Evolutionary conservation across 106 monocot species (phyloP), one percentile per base, ranked within the genome.

Genomic region (Dioscorea alata): DNA sequence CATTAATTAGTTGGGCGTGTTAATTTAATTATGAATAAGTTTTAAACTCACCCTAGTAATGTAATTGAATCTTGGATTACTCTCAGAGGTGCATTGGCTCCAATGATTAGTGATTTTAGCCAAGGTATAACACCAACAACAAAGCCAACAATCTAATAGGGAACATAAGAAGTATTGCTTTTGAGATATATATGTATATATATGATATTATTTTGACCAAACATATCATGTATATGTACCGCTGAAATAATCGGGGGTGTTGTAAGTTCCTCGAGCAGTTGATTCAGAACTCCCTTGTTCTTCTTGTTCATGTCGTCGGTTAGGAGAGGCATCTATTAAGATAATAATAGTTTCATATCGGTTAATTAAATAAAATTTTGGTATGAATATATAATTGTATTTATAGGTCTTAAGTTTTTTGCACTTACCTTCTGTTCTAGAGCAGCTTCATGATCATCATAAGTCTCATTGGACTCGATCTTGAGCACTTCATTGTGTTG

Each of bases 211-310:
- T 6, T 42, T 42, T 42, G 42, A 42, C 54, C 0, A 54, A 54
- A 54, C 54, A 8, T 16, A 18, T 19, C 3, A 8, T 48, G 10
- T 17, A 64, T 65, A 15, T 33, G 50, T 84, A 90, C 90, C 23
- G 86, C 83, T 63, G 80, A 81, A 63, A 73, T 33, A 13, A 73
- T 84, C 13, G 86, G 84, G 19, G 90, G 86, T 61, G 78, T 56
- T 34, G 73, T 20, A 4, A 86, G 61, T 72, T 90, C 83, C 49
- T 84, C 65, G 0, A 22, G 68, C 35, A 82, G 2, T 23, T 75
- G 75, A 22, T 72, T 68, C 69, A 79, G 13, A 52, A 60, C 61
- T 51, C 17, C 76, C 28, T 58, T 69, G 0, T 68, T 0, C 20
- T 72, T 75, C 50, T 60, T 21, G 21, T 53, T 9, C 57, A 56